Evolutionary conservation across 768 basidiomycete genomes (phyloP), one percentile per base, ranked within the genome.

Genomic region (Russula virescens): DNA sequence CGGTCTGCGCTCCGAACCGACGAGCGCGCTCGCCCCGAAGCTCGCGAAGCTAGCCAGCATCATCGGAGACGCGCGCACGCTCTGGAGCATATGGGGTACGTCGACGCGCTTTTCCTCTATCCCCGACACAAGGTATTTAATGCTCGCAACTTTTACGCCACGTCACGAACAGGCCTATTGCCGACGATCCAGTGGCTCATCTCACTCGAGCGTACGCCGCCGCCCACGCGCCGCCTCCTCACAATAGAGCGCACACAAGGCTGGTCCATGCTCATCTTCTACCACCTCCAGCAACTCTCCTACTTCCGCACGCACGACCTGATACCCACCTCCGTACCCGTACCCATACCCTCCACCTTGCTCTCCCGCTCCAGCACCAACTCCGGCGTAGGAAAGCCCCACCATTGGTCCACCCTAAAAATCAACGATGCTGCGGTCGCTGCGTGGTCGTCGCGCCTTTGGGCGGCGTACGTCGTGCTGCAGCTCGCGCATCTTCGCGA

Each of bases 11-110:
- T 74, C 75, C 49, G 70, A 74, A n/a, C 77, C 86, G 1, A 77
- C 72, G 34, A 91, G 88, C 69, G 62, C 69, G n/a, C 73, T 76
- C 18, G 84, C 88, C 2, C 74, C 75, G 5, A 78, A 80, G 11
- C 79, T 83, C 55, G 70, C 75, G 19, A 87, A 83, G 65, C 74
- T 91, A 28, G 80, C 78, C 0, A 74, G 78, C 47, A 69, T 83
- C 5, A 75, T 93, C 11, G 75, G 84, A 45, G 86, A 90, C 71
- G 86, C 89, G 0, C 80, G 88, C 58, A 88, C 80, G 62, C 73
- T 93, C 21, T 89, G 87, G 78, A 80, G 90, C 66, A 79, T 91
- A 66, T 91, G 89, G 86, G 91, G 91, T 89, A 69, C 70, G 83
- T 31, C n/a, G 31, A 31, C 46, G 31, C 42, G 18, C 18, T n/a